Evolutionary conservation across 257 asterid species (phyloP).

Genomic region (Pogostemon cablin): DNA sequence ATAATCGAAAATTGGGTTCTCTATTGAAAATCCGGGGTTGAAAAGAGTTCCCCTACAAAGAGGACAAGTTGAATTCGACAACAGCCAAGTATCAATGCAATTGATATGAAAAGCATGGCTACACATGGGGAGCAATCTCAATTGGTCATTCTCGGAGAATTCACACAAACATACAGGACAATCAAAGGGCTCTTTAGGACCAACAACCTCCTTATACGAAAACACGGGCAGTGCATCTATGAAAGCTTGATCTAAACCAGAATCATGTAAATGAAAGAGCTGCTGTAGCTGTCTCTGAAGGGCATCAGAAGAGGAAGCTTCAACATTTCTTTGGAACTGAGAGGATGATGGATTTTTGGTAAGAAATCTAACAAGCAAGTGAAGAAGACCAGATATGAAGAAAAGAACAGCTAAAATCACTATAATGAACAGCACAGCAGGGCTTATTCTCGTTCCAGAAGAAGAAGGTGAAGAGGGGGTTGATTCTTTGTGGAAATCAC

Average conservation of each 20-base stretch:
- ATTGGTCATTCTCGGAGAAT: slow-evolving; percentile 69
- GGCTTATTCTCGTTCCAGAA: slow-evolving; percentile 72
- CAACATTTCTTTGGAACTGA: slow-evolving; percentile 58
- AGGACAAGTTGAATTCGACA: slow-evolving; percentile 91
- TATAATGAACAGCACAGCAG: slow-evolving; percentile 81
- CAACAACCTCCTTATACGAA: slow-evolving; percentile 75
- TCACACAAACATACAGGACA: slow-evolving; percentile 95
- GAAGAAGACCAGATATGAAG: slow-evolving; percentile 91
- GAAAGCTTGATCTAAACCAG: slow-evolving; percentile 89
- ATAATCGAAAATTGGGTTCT: slow-evolving; percentile 75
- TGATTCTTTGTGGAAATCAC: slow-evolving; percentile 44
- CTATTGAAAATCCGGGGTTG: slow-evolving; percentile 73
- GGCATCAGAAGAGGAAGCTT: slow-evolving; percentile 64
- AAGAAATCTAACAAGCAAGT: slow-evolving; percentile 88
- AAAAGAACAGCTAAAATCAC: slow-evolving; percentile 83
- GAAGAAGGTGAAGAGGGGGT: slow-evolving; percentile 45
- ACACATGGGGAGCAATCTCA: slow-evolving; percentile 86
- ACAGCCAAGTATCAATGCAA: slow-evolving; percentile 96
- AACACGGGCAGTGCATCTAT: slow-evolving; percentile 90
- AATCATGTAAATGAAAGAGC: slow-evolving; percentile 84
- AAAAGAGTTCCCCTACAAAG: slow-evolving; percentile 81
- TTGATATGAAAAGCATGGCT: slow-evolving; percentile 92
- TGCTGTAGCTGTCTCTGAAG: slow-evolving; percentile 92
- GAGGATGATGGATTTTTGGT: slow-evolving; percentile 73
- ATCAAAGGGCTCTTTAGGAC: slow-evolving; percentile 89